Base-by-base conservation (phyloP, 2,329 filamentous ascomycete genomes). In the Clonostachys solani region DNA sequence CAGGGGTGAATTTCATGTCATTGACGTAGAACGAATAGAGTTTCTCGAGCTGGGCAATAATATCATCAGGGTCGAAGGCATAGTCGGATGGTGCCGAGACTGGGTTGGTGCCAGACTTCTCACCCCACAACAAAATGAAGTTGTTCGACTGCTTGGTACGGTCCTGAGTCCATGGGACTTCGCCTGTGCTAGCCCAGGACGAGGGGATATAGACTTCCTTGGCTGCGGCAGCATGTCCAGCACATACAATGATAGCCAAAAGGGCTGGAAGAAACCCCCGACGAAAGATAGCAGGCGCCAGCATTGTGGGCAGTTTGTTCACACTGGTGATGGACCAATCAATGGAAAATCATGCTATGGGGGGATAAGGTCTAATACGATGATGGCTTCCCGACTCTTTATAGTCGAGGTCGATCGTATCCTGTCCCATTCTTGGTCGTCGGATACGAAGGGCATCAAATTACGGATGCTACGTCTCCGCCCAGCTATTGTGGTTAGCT, bases 1-100 rank as follows among this genome's bases (percentile, higher is more conserved):
- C 17, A 10, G 43, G 33, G n/a, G 43, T 44, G 43, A 44, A 44
- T 34, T 44, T 44, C 43, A 44, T 44, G 29, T n/a, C 29, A 36
- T 44, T 33, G 17, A 44, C 33, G 16, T 44, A 44, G 43, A 35
- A 44, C 8, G n/a, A 15, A 17, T 44, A 44, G n/a, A 44, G 43
- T 6, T 34, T 34, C 33, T 44, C 43, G 12, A 44, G 43, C 43
- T 44, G 43, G 29, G 43, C 9, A 33, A 37, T 18, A 17, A 44
- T 36, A 33, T 44, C 29, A 34, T 33, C 43, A 12, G 43, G 43
- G 43, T 44, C 43, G 29, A 44, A 44, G 43, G 35, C 37, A 34
- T 44, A 44, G 16, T 33, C 33, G 33, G 10, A 12, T 8, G 43
- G 17, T 6, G 43, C 43, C 5, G 43, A 44, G 12, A 33, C 29